Base-by-base conservation (phyloP, 192 early-diverging fungal genomes). In the Pilobolus umbonatus region DNA sequence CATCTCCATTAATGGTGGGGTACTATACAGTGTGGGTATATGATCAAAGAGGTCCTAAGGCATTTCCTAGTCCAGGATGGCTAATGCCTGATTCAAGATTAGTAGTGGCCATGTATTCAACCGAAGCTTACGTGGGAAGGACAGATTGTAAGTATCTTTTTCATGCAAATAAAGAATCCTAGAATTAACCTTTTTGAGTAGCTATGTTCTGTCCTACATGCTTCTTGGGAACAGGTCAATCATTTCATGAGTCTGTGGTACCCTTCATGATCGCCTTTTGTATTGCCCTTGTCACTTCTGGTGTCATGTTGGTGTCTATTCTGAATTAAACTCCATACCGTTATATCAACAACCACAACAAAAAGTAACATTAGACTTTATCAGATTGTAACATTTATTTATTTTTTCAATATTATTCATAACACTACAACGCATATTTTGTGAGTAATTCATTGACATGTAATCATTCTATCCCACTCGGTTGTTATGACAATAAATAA, bases 191-290 rank as follows among this genome's bases (percentile, higher is more conserved):
- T 29, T 14, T 17, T 36, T 46, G 2, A n/a, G 8, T 53, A 69
- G 67, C 60, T 3, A 62, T 58, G 56, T 69, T 69, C 49, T 69
- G 67, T 42, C 67, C 67, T 5, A 63, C 61, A 17, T 69, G 67
- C 26, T 60, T 59, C 40, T 35, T 65, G 19, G 64, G 64, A 5
- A 25, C 24, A 29, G 56, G 42, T 17, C 12, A 3, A 26, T 52
- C 56, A 19, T 52, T 65, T 9, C 45, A 35, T 6, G 36, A 42
- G 25, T 59, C 64, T n/a, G 39, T 58, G 25, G 28, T 59, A n/a
- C 56, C 64, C 35, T 29, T 65, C 24, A 8, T 50, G 9, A 40
- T 40, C 3, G 62, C 62, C 25, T 56, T 64, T 42, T 45, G 62
- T n/a, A 55, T 64, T n/a, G 62, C 62, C 9, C 38, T 64, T 12